Evolutionary conservation across 805 yeast genomes (phyloP), one percentile per base, ranked within the genome.

Genomic region (Nakazawaea pomicola): DNA sequence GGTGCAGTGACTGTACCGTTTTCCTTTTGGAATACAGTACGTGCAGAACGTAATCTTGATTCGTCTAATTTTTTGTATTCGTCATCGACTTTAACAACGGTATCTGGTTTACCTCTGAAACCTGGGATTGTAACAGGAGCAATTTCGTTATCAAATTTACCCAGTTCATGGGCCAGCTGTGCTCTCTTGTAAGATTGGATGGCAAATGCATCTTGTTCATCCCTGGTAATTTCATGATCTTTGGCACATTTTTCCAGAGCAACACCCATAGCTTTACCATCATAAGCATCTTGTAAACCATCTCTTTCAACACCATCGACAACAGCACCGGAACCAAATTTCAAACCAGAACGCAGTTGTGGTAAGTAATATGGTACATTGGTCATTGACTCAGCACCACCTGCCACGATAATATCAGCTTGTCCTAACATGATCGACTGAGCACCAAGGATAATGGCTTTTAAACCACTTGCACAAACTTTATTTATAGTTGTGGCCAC

Each of bases 341-440:
- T 84, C 53, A 88, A 80, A 53, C 98, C 98, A 34, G 70, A 57
- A 68, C 99, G 84, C 32, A 93, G 89, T 44, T 78, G 60, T 29
- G 45, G 45, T 43, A 87, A 58, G 61, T 91, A 91, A 74, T 90
- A 91, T 41, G 99, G 99, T 27, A 90, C 78, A 61, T 93, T 91
- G 46, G 96, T 72, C 99, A 93, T 91, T 44, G 95, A 83, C 68
- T 93, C 99, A 52, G 96, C 93, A 59, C 99, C 99, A 52, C 98
- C 99, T 25, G 93, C 95, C 50, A 93, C 84, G 34, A 93, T 93
- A 46, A 93, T 81, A 57, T 90, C 96, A 43, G 96, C 95, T 49
- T 74, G 71, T 41, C 98, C 97, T 50, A 93, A 76, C 58, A 84
- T 64, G 53, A 91, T 90, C 40, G 90, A 70, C 68, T 90, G 98